phyloP scores from a whole-genome alignment of 306 rosid genomes.

The Lathyrus aphaca region DNA sequence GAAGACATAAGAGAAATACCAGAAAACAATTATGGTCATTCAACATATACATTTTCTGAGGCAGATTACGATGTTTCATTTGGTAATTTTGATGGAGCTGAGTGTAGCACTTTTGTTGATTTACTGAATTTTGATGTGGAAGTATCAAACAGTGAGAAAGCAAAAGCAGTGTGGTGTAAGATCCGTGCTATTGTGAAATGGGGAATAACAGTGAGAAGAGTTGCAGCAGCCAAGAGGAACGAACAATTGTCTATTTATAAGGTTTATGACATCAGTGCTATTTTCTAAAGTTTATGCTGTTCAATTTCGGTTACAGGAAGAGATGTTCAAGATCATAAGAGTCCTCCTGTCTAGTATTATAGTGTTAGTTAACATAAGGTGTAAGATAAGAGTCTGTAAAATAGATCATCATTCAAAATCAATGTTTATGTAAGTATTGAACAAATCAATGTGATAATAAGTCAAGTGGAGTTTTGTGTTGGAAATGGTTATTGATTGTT shows the following conservation, averaged over 20 bases:
- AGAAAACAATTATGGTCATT: conserved; percentile 3
- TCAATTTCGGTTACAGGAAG: conserved; percentile 31
- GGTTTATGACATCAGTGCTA: conserved; percentile 1
- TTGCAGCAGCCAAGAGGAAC: conserved; percentile 48
- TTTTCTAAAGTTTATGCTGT: not conserved
- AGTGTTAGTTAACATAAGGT: not conserved
- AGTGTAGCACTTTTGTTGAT: conserved; percentile 14
- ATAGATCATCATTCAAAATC: not conserved
- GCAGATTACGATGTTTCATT: not conserved
- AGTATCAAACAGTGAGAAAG: conserved; percentile 43
- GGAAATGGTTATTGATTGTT: no score
- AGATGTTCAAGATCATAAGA: conserved; percentile 8
- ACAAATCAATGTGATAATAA: no score
- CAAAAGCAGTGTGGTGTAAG: conserved; percentile 59
- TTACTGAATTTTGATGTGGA: not conserved
- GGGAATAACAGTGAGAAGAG: conserved; percentile 43
- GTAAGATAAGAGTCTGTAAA: conserved; percentile 25
- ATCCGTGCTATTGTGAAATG: conserved; percentile 49
- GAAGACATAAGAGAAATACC: conserved; percentile 10
- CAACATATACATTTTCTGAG: no score
- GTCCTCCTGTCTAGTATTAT: conserved; percentile 28
- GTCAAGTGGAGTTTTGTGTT: no score
- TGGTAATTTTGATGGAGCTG: conserved; percentile 37
- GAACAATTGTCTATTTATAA: conserved; percentile 1
- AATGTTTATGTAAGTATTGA: no score